Evolutionary conservation across 1,284 basidiomycete genomes (phyloP).

Genomic region (Wallemia mellicola): DNA sequence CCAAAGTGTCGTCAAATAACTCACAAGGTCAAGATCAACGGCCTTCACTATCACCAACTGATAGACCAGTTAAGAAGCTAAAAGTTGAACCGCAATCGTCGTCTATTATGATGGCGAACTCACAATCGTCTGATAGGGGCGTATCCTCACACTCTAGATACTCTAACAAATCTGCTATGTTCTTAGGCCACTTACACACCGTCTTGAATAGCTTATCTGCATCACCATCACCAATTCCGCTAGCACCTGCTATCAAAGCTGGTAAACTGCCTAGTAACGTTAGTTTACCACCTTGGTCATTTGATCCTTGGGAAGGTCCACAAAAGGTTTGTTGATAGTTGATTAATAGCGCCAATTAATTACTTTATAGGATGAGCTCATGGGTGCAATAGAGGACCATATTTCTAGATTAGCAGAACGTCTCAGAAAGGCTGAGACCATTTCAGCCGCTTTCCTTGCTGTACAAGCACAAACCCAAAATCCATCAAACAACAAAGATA

Average conservation of each 20-base stretch:
- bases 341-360: neutral
- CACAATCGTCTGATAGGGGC: too few species aligned
- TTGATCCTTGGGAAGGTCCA: slow-evolving; percentile 1
- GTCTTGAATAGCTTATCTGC: neutral
- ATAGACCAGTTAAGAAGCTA: neutral
- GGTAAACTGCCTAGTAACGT: neutral
- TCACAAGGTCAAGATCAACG: neutral
- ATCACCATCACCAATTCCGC: neutral
- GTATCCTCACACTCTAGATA: neutral
- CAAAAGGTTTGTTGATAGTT: neutral
- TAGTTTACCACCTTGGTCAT: neutral
- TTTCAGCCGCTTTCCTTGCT: slow-evolving; percentile 6
- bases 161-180: neutral
- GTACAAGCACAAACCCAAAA: neutral
- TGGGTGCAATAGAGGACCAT: slow-evolving; percentile 2
- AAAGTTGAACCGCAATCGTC: neutral
- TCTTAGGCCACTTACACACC: neutral
- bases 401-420: slow-evolving; percentile 4
- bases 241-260: neutral
- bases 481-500: slow-evolving; percentile 4
- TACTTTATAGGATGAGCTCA: neutral
- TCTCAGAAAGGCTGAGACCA: slow-evolving; percentile 5
- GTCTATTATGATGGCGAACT: neutral
- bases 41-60: neutral
- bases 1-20: neutral